A percentile compares a stretch with the other conserved stretches of the same genome.
These are phyloP conservation scores for Tetrahymena elliotti DNA, from an alignment of 73 alveolate genomes.

Conservation along the genomic window DNA sequence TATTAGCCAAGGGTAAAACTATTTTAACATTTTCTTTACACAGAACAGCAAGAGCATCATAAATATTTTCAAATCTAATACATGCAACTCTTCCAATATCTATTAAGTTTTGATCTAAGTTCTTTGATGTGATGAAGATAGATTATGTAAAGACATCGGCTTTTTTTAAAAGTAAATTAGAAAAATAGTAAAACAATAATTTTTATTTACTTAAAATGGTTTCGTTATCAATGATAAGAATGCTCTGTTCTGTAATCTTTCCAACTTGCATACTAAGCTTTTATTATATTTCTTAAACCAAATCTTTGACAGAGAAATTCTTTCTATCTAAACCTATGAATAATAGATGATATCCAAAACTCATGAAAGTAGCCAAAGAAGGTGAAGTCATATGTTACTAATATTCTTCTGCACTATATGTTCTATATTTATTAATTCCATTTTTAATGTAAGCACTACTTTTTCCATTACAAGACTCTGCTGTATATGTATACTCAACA, in stretches of 20 bases:
- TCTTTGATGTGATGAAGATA: not conserved
- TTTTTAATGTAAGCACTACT: not conserved
- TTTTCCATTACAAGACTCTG: not conserved
- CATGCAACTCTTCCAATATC: not conserved
- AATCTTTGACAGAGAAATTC: not conserved
- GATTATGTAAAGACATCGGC: not conserved
- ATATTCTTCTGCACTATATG: not conserved
- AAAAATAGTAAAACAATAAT: not conserved
- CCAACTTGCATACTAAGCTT: not conserved
- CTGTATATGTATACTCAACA: not conserved
- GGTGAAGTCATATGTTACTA: not conserved
- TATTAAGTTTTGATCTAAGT: not conserved
- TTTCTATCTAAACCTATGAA: not conserved
- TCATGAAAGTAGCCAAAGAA: not conserved
- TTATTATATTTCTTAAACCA: not conserved
- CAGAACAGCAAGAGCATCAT: not conserved
- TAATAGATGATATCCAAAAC: not conserved
- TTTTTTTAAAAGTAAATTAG: not conserved
- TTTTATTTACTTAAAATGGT: not conserved
- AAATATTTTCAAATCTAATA: not conserved
- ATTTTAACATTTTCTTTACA: not conserved
- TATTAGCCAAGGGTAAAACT: not conserved
- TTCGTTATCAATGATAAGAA: not conserved
- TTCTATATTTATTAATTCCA: not conserved
- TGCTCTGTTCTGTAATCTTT: not conserved